Conservation (phyloP, 1,284 basidiomycete genomes). For the Moesziomyces antarcticus region DNA sequence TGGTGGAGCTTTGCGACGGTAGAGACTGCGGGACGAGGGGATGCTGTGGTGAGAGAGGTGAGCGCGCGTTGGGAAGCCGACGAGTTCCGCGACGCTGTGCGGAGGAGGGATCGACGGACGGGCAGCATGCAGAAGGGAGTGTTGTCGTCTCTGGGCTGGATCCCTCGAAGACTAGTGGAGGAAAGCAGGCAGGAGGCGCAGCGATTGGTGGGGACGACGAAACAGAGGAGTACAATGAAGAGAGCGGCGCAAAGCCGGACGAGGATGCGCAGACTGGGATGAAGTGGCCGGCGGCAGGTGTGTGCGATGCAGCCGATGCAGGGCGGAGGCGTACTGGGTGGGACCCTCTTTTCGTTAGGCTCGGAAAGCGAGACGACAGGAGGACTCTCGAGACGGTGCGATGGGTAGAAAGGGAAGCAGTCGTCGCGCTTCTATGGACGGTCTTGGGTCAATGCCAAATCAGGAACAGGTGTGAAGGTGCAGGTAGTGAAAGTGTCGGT, state of each 20-base stretch:
- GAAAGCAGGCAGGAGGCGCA: constrained; percentile 27
- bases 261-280: neutral
- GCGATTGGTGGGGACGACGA: constrained; percentile 19
- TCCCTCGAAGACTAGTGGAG: constrained; percentile 28
- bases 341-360: neutral
- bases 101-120: constrained; percentile 33
- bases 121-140: constrained; percentile 41
- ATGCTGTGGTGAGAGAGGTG: constrained; percentile 1
- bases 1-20: constrained; percentile 1
- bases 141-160: constrained; percentile 25
- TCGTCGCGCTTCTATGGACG: neutral
- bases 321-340: neutral
- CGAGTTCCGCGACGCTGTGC: constrained; percentile 30
- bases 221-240: constrained; percentile 17
- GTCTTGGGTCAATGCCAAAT: neutral
- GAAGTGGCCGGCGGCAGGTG: neutral
- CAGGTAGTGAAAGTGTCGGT: neutral
- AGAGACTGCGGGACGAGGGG: constrained; percentile 4
- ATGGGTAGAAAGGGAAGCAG: neutral
- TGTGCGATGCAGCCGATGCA: too few species aligned
- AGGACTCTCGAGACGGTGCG: neutral
- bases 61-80: constrained; percentile 14
- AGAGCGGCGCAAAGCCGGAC: constrained; percentile 8
- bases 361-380: too few species aligned
- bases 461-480: neutral